Evolutionary conservation across 768 basidiomycete species (phyloP).

Genomic region (Rhodotorula paludigena): DNA sequence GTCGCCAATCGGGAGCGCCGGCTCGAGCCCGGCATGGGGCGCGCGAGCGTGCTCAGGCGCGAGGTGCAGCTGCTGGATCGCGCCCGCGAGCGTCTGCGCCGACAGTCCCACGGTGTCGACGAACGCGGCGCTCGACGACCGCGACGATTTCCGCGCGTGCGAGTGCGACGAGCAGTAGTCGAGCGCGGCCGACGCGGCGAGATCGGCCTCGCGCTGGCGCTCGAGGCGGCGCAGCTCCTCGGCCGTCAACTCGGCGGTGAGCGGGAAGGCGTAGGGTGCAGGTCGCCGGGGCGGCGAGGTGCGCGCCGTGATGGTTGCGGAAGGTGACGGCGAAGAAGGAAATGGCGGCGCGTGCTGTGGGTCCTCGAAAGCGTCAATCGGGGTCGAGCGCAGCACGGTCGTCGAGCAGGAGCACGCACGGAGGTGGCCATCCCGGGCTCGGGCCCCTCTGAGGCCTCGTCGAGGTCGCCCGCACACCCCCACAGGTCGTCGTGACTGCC

Average conservation of each 20-base stretch:
- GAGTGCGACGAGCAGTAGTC: constrained; percentile 45
- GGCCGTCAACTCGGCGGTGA: not conserved
- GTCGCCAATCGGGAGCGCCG: not conserved
- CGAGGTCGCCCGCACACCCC: constrained; percentile 52
- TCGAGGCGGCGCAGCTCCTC: constrained; percentile 57
- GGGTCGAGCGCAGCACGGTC: no score
- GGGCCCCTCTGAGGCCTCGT: constrained; percentile 57
- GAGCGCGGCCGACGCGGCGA: constrained; percentile 24
- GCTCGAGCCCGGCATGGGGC: constrained; percentile 2
- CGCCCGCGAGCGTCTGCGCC: not conserved
- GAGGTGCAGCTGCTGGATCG: constrained; percentile 13
- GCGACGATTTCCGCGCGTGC: constrained; percentile 32
- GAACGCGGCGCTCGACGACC: constrained; percentile 3
- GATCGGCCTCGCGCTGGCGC: constrained; percentile 55
- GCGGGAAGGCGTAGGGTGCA: constrained; percentile 44
- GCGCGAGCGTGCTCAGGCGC: not conserved
- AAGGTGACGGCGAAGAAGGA: no score
- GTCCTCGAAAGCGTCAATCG: no score
- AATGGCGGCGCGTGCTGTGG: no score
- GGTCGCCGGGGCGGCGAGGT: constrained; percentile 47
- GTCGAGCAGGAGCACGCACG: no score
- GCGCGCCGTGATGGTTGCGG: not conserved
- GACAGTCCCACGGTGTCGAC: not conserved
- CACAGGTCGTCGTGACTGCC: constrained; percentile 11
- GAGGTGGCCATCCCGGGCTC: no score